Evolutionary conservation across 2,329 filamentous ascomycete genomes (phyloP).

Genomic region (Hypoxylon sp.): DNA sequence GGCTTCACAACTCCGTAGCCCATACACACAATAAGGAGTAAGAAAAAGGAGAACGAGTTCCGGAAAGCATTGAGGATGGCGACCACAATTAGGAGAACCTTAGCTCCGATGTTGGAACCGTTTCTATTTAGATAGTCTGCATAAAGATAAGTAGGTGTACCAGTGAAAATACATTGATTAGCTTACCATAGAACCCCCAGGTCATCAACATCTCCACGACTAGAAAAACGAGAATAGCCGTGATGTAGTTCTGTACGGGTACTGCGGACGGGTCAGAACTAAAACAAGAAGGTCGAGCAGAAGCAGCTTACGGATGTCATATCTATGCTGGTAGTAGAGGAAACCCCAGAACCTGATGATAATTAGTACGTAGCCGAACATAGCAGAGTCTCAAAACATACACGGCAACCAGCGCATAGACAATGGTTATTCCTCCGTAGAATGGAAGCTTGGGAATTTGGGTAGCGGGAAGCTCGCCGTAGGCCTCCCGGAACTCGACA

Average conservation of each 20-base stretch:
- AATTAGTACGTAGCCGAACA: slow-evolving; percentile 41
- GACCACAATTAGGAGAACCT: slow-evolving; percentile 90
- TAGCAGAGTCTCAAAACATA: slow-evolving; percentile 59
- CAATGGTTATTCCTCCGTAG: slow-evolving; percentile 93
- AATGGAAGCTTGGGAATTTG: slow-evolving; percentile 98
- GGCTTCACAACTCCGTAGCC: slow-evolving; percentile 98
- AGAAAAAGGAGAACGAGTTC: slow-evolving; percentile 98
- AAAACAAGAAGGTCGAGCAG: neutral
- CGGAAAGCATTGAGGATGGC: slow-evolving; percentile 92
- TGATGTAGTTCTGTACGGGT: slow-evolving; percentile 99
- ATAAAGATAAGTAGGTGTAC: slow-evolving; percentile 54
- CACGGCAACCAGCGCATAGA: slow-evolving; percentile 88
- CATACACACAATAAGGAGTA: slow-evolving; percentile 98
- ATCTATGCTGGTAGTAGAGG: slow-evolving; percentile 92
- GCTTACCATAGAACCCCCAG: slow-evolving; percentile 92
- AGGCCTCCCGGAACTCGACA: slow-evolving; percentile 94
- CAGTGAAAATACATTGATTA: neutral
- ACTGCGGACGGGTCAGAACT: slow-evolving; percentile 67
- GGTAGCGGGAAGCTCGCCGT: slow-evolving; percentile 93
- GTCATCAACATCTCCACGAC: slow-evolving; percentile 98
- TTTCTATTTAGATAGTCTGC: slow-evolving; percentile 92
- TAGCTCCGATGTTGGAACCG: slow-evolving; percentile 85
- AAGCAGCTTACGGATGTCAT: slow-evolving; percentile 81
- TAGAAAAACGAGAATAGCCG: slow-evolving; percentile 93
- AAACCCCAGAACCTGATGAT: slow-evolving; percentile 85